Evolutionary conservation across 768 basidiomycete genomes (phyloP), one percentile per base, ranked within the genome.

Genomic region (Floccularia luteovirens): DNA sequence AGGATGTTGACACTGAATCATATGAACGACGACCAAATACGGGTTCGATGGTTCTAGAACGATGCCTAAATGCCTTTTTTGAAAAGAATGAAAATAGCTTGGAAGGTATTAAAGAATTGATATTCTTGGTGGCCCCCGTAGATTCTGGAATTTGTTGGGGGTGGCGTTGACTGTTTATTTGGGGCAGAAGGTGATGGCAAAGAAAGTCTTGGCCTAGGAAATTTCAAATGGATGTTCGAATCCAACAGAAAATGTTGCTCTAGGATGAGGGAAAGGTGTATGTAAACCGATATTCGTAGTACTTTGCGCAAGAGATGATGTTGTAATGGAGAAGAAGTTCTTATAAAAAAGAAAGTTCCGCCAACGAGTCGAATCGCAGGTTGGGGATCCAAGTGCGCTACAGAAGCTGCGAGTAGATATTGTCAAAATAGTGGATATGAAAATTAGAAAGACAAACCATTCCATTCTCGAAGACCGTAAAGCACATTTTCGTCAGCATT

Each of bases 291-390:
- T 7, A 82, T 47, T 12, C 72, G 69, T 12, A 86, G 72, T 13
- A 74, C 58, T 31, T 63, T 66, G 35, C 57, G 54, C 0, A 86
- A 63, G 1, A 64, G 43, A 2, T 49, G 45, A 46, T 79, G 66
- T 39, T 76, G 70, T 3, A 50, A 23, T 1, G 58, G 51, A 1
- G 73, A 70, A 10, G 54, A 55, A 11, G 71, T 48, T 7, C 73
- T 77, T 44, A 61, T 63, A 43, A 85, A 63, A 1, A 61, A 51
- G 51, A 86, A 84, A 1, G 72, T 79, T 0, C 82, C 82, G 3
- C 82, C 82, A 5, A 83, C 66, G 23, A 81, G 53, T 20, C 58
- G 62, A 3, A 58, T 34, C 24, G 57, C 10, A 11, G 6, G 27
- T 2, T 11, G 44, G 12, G 12, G 20, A 8, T 22, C 16, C 14